Evolutionary conservation across 2,329 filamentous ascomycete genomes (phyloP).

Genomic region (Colletotrichum liaoningense): DNA sequence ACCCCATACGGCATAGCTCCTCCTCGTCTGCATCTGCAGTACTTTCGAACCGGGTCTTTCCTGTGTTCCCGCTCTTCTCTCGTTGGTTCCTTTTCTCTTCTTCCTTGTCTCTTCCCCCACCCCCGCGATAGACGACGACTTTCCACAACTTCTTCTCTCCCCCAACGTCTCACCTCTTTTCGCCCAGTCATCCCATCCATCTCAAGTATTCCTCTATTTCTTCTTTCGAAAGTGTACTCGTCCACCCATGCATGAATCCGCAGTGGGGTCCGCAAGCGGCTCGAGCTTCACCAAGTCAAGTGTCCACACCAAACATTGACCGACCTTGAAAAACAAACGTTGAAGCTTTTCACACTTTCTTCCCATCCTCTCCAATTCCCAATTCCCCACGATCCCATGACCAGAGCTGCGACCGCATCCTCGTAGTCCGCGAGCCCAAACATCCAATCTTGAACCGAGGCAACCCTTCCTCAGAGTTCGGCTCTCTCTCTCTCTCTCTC

Average conservation of each 20-base stretch:
- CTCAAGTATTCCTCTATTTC: slow-evolving; percentile 11
- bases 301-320: slow-evolving; percentile 4
- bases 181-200: background rate
- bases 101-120: background rate
- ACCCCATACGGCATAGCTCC: slow-evolving; percentile 21
- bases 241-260: slow-evolving; percentile 8
- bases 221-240: background rate
- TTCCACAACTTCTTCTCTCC: background rate
- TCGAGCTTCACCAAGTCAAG: slow-evolving; percentile 32
- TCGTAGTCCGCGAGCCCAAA: background rate
- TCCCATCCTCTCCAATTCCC: background rate
- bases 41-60: background rate
- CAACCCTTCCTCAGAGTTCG: background rate
- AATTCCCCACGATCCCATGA: slow-evolving; percentile 13
- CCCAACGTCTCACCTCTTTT: background rate
- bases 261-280: slow-evolving; percentile 28
- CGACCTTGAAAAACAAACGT: slow-evolving; percentile 14
- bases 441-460: background rate
- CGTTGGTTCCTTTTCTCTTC: background rate
- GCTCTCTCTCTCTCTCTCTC: background rate
- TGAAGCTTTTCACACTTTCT: slow-evolving; percentile 21
- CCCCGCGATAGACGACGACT: slow-evolving; percentile 29
- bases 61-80: background rate
- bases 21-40: background rate
- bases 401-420: background rate